Conservation (phyloP, 1,284 basidiomycete genomes). For the Rhodotorula sp. region DNA sequence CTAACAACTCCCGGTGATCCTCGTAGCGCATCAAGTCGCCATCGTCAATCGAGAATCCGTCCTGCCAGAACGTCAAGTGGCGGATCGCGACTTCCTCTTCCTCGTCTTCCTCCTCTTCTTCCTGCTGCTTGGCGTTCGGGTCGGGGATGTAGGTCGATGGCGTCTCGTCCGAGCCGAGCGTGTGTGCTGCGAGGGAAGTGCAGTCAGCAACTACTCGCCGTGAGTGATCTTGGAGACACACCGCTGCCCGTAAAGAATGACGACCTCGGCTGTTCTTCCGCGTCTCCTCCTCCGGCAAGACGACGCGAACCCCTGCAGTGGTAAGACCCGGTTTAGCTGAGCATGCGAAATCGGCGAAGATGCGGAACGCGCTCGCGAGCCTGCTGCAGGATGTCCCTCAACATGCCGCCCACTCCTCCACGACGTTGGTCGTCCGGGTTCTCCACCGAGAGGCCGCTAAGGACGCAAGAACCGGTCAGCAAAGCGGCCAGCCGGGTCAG, state of each 20-base stretch:
- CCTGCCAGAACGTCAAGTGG: constrained; percentile 85
- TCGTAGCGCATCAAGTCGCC: constrained; percentile 82
- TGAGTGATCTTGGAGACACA: background rate
- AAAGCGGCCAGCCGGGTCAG: constrained; percentile 5
- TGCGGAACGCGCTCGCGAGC: constrained; percentile 68
- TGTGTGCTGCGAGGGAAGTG: constrained; percentile 62
- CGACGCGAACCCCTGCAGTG: background rate
- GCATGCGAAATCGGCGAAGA: background rate
- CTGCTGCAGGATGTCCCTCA: constrained; percentile 75
- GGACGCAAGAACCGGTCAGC: background rate
- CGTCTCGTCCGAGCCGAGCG: constrained; percentile 80
- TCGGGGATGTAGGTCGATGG: constrained; percentile 71
- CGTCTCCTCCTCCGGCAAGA: constrained; percentile 3
- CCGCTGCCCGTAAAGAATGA: constrained; percentile 29
- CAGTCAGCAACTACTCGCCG: background rate
- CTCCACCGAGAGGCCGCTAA: constrained; percentile 83
- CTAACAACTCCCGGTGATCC: constrained; percentile 71
- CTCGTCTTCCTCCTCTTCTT: constrained; percentile 52
- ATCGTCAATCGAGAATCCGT: constrained; percentile 91
- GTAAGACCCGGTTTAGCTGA: background rate
- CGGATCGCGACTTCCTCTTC: constrained; percentile 63
- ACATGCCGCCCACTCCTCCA: constrained; percentile 64
- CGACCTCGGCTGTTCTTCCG: background rate
- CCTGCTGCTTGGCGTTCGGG: constrained; percentile 54
- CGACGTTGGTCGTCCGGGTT: constrained; percentile 62